Evolutionary conservation across 1,284 basidiomycete genomes (phyloP).

Genomic region (Pascua guehoae): DNA sequence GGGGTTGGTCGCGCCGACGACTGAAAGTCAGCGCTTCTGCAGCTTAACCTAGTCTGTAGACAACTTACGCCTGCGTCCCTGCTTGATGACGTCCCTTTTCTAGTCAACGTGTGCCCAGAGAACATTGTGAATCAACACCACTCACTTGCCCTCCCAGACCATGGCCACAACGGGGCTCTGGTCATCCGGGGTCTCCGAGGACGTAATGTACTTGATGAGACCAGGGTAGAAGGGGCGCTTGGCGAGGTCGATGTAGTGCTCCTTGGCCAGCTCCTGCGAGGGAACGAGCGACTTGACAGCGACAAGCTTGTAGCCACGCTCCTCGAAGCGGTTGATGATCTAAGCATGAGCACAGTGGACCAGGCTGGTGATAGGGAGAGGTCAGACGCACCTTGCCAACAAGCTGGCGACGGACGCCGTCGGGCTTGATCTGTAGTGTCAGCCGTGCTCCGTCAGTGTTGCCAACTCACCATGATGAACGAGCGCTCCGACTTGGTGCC

Average conservation of each 20-base stretch:
- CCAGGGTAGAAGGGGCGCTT: conserved; percentile 42
- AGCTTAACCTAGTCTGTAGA: neutral
- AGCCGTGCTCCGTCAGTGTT: neutral
- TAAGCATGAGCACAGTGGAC: too few species aligned
- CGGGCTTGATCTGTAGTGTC: conserved; percentile 40
- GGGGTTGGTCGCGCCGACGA: conserved; percentile 48
- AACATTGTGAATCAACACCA: conserved; percentile 17
- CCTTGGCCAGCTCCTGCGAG: conserved; percentile 41
- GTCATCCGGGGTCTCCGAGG: conserved; percentile 15
- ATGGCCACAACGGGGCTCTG: conserved; percentile 45
- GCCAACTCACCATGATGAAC: conserved; percentile 50
- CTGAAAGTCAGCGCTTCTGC: conserved; percentile 12
- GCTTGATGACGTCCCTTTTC: conserved; percentile 45
- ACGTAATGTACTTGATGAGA: conserved; percentile 48
- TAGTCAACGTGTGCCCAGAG: conserved; percentile 11
- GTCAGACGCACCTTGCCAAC: conserved; percentile 28
- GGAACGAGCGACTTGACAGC: conserved; percentile 45
- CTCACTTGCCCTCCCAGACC: conserved; percentile 13
- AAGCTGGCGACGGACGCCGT: conserved; percentile 44
- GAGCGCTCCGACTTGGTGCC: conserved; percentile 49
- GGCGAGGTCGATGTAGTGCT: conserved; percentile 45
- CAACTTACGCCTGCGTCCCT: conserved; percentile 31
- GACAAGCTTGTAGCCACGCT: conserved; percentile 47
- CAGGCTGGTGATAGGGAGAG: too few species aligned
- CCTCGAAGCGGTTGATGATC: conserved; percentile 45